Evolutionary conservation across 805 yeast genomes (phyloP).

Genomic region (Zygoascus tannicola): DNA sequence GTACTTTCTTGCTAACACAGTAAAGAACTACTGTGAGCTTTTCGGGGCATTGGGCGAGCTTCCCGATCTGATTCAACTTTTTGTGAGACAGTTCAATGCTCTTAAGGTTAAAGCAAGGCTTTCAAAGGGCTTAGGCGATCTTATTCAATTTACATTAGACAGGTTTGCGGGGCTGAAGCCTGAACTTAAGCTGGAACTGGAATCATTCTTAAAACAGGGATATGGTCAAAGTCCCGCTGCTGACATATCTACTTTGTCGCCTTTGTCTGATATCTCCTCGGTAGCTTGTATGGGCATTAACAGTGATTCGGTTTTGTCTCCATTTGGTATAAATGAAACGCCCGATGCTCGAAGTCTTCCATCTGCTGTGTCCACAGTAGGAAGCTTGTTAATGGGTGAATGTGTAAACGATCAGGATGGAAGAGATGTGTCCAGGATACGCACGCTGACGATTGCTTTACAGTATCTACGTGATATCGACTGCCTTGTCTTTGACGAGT

Average conservation of each 20-base stretch:
- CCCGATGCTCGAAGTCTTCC: constrained; percentile 8
- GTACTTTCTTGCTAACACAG: constrained; percentile 30
- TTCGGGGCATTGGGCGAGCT: constrained; percentile 18
- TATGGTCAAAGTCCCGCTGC: constrained; percentile 12
- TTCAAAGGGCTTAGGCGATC: constrained; percentile 18
- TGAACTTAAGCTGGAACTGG: constrained; percentile 16
- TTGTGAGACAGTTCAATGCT: constrained; percentile 13
- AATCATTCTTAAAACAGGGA: constrained; percentile 13
- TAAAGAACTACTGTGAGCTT: constrained; percentile 12
- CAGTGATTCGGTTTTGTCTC: constrained; percentile 2
- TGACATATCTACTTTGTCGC: constrained; percentile 19
- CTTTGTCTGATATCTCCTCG: constrained; percentile 17
- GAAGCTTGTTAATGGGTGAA: constrained; percentile 10
- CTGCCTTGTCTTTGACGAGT: constrained; percentile 14
- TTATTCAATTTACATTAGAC: constrained; percentile 15
- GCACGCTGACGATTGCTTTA: constrained; percentile 12
- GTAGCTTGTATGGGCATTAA: too few relatives aligned
- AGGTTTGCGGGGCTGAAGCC: constrained; percentile 7
- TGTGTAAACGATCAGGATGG: constrained; percentile 7
- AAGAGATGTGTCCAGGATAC: constrained; percentile 6
- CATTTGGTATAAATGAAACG: constrained; percentile 6
- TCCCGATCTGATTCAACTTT: constrained; percentile 14
- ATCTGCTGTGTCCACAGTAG: constrained; percentile 7
- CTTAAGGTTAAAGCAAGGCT: constrained; percentile 14
- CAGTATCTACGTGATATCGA: constrained; percentile 20